phyloP scores from a whole-genome alignment of 164 flowering plant species.

The Houttuynia cordata region DNA sequence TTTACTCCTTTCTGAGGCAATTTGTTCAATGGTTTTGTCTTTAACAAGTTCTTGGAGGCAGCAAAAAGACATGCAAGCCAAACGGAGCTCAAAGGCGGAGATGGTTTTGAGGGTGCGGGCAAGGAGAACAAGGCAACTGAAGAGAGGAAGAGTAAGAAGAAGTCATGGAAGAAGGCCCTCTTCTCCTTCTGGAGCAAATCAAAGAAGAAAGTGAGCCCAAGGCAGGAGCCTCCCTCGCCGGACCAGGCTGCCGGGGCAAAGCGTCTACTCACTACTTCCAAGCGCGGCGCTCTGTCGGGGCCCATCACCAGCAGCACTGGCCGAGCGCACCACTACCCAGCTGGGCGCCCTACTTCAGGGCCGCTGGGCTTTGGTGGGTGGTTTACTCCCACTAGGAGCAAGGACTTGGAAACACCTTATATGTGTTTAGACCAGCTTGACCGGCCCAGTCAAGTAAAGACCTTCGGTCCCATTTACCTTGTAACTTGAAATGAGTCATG shows the following conservation, averaged over 20 bases:
- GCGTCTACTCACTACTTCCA: background rate
- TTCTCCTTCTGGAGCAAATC: conserved; percentile 10
- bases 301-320: conserved; percentile 15
- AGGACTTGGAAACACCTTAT: conserved; percentile 4
- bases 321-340: background rate
- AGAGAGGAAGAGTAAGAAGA: conserved; percentile 3
- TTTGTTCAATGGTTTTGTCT: background rate
- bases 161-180: conserved; percentile 1
- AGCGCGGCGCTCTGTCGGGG: conserved; percentile 2
- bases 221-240: background rate
- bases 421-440: conserved; percentile 2
- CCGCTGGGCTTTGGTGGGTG: conserved; percentile 1
- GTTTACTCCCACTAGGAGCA: conserved; percentile 1
- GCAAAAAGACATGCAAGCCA: conserved; percentile 3
- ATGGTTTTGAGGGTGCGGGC: background rate
- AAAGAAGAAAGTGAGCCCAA: conserved; percentile 4
- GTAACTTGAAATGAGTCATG: background rate
- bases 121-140: background rate
- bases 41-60: conserved; percentile 5
- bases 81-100: background rate
- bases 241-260: background rate
- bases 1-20: background rate
- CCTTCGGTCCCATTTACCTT: conserved; percentile 9
- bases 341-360: background rate
- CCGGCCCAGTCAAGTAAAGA: background rate